These are phyloP conservation scores for Priceomyces medius DNA, from an alignment of 805 yeast genomes.

Conservation along the genomic window DNA sequence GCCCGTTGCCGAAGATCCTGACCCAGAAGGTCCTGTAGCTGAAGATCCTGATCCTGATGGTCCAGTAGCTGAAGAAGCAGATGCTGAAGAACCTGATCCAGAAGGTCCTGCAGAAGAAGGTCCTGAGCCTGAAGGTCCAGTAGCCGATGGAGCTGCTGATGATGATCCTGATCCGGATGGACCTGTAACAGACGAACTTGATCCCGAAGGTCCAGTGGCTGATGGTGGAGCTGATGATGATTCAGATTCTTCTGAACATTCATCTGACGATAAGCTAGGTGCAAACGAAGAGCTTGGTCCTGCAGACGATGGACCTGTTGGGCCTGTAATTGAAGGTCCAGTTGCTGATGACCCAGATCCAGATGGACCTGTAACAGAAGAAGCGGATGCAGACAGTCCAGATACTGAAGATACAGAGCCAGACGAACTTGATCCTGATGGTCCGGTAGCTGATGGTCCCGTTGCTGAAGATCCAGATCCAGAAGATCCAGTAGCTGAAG, in stretches of 20 bases:
- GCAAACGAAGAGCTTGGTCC: too few relatives aligned
- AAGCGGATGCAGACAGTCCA: not conserved
- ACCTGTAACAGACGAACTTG: too few relatives aligned
- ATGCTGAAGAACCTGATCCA: not conserved
- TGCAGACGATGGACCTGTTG: too few relatives aligned
- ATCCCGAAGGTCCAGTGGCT: too few relatives aligned
- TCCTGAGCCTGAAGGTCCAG: too few relatives aligned
- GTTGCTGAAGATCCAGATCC: not conserved
- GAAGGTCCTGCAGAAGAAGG: too few relatives aligned
- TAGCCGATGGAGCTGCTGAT: conserved; percentile 18
- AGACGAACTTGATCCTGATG: conserved; percentile 4
- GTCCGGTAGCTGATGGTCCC: conserved; percentile 1
- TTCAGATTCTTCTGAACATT: too few relatives aligned
- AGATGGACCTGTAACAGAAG: conserved; percentile 4
- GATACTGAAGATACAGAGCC: conserved; percentile 12
- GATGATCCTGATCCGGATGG: conserved; percentile 11
- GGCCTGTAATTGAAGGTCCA: too few relatives aligned
- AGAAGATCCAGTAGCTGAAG: conserved; percentile 7
- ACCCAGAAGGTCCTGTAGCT: too few relatives aligned
- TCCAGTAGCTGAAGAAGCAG: conserved; percentile 8
- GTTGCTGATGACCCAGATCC: conserved; percentile 8
- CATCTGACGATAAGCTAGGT: too few relatives aligned
- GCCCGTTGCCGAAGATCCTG: too few relatives aligned
- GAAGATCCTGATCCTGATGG: too few relatives aligned
- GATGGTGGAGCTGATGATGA: not conserved